Conservation (phyloP, 495 filamentous ascomycete genomes). For the Choiromyces venosus region DNA sequence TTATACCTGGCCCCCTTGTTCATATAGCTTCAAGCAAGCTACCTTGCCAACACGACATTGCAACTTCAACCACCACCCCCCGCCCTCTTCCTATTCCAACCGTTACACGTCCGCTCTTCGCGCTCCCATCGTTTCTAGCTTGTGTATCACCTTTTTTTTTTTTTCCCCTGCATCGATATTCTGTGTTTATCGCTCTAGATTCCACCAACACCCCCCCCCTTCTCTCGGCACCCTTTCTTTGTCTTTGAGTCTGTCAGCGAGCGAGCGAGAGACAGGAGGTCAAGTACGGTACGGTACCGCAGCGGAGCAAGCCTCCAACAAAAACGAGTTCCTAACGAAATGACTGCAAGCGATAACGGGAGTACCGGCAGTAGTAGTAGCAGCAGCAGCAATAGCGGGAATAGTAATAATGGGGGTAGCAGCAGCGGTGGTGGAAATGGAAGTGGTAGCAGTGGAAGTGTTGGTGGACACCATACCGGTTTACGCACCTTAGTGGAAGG, state of each 20-base stretch:
- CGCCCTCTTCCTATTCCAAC: background rate
- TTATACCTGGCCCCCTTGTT: background rate
- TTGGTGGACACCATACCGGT: slow-evolving; percentile 7
- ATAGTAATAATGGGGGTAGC: background rate
- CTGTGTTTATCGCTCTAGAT: background rate
- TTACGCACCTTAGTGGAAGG: slow-evolving; percentile 26
- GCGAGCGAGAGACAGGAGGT: background rate
- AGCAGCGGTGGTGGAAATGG: background rate
- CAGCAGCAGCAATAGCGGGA: slow-evolving; percentile 2
- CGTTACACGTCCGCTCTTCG: background rate
- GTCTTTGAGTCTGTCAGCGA: background rate
- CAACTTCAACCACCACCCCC: background rate
- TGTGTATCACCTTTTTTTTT: background rate
- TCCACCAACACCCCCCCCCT: no score
- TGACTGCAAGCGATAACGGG: background rate
- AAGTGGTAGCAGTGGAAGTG: background rate
- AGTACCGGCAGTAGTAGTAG: slow-evolving; percentile 15
- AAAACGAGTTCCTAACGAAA: background rate
- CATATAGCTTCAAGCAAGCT: background rate
- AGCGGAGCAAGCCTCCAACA: background rate
- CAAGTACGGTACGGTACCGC: no score
- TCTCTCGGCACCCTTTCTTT: background rate
- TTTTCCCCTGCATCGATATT: background rate
- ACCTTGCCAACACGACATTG: background rate
- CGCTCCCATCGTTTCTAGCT: background rate